Evolutionary conservation across 2,329 filamentous ascomycete species (phyloP).

Genomic region (Penicillium sp.): DNA sequence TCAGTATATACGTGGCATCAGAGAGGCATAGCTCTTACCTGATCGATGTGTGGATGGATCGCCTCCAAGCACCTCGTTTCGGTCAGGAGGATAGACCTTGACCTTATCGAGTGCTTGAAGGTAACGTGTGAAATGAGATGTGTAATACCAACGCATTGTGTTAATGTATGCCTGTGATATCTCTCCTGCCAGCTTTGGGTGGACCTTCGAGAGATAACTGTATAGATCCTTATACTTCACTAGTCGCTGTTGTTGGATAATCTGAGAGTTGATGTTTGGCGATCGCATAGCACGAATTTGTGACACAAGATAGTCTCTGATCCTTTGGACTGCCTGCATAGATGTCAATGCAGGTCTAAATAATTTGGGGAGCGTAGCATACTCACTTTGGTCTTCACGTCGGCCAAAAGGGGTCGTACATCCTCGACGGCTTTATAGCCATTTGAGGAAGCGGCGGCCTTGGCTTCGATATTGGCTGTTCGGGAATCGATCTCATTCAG

Average conservation of each 20-base stretch:
- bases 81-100: conserved; percentile 72
- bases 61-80: conserved; percentile 70
- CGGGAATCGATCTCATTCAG: conserved; percentile 76
- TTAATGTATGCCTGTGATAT: conserved; percentile 91
- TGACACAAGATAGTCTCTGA: conserved; percentile 84
- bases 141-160: conserved; percentile 98
- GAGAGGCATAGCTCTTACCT: conserved; percentile 29
- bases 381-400: conserved; percentile 67
- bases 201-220: conserved; percentile 71
- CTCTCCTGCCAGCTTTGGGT: conserved; percentile 74
- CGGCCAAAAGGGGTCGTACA: conserved; percentile 72
- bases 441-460: conserved; percentile 50
- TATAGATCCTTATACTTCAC: conserved; percentile 81
- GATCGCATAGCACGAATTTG: conserved; percentile 91
- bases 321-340: conserved; percentile 70
- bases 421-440: conserved; percentile 71
- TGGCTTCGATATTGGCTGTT: conserved; percentile 61
- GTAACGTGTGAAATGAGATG: conserved; percentile 83
- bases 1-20: conserved; percentile 1
- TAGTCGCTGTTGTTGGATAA: conserved; percentile 89
- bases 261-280: conserved; percentile 91
- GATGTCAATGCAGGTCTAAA: conserved; percentile 8
- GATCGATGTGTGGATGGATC: conserved; percentile 61
- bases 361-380: background rate
- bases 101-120: conserved; percentile 73